These are phyloP conservation scores for Skeletonema potamos DNA, from an alignment of 108 stramenopile genomes.

Conservation along the genomic window DNA sequence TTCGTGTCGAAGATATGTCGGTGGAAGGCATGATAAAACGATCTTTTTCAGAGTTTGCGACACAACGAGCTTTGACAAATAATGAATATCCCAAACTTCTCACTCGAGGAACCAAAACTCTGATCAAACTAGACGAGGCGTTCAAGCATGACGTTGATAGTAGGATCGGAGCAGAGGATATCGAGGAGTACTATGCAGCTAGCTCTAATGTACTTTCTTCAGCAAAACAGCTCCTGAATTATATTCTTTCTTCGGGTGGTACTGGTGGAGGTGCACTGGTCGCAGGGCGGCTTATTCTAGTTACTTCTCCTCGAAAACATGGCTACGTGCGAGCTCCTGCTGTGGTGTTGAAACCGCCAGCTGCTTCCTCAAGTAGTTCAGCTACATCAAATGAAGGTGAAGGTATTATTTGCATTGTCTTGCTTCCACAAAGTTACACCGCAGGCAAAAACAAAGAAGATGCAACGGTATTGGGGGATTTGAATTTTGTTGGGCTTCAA, in stretches of 20 bases:
- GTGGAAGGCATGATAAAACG: conserved; percentile 97
- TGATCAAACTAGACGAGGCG: conserved; percentile 71
- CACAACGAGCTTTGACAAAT: conserved; percentile 90
- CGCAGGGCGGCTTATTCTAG: conserved; percentile 64
- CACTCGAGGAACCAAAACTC: conserved; percentile 66
- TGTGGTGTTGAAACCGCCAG: conserved; percentile 55
- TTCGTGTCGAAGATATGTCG: conserved; percentile 93
- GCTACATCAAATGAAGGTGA: not conserved
- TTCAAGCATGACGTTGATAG: conserved; percentile 50
- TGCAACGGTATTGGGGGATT: conserved; percentile 25
- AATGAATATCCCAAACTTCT: conserved; percentile 89
- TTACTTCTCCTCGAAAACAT: conserved; percentile 67
- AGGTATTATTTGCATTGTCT: conserved; percentile 37
- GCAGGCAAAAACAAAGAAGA: conserved; percentile 16
- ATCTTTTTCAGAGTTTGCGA: conserved; percentile 90
- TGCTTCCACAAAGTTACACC: conserved; percentile 64
- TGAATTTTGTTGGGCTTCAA: conserved; percentile 60
- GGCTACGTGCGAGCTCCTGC: conserved; percentile 69
- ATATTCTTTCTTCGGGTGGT: conserved; percentile 46
- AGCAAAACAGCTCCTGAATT: conserved; percentile 51
- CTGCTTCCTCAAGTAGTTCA: conserved; percentile 12
- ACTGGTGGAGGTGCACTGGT: conserved; percentile 55
- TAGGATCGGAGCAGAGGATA: conserved; percentile 72
- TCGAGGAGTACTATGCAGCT: conserved; percentile 66
- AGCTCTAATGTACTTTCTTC: conserved; percentile 46